Evolutionary conservation across 2,329 filamentous ascomycete genomes (phyloP).

Genomic region (Paecilomyces variotii): DNA sequence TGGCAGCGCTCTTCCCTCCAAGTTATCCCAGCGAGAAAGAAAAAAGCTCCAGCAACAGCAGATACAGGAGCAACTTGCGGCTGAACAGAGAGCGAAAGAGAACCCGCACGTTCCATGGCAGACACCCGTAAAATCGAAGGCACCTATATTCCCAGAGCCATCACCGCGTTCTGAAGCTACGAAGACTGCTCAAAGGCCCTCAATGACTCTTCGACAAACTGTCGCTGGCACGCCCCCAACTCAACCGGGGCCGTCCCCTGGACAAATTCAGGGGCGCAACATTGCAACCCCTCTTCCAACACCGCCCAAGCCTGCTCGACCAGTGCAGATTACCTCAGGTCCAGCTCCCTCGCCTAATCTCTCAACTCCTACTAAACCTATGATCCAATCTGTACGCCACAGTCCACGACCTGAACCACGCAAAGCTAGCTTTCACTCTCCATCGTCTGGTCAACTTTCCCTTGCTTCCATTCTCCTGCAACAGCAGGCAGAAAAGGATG

Average conservation of each 20-base stretch:
- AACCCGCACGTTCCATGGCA: slow-evolving; percentile 56
- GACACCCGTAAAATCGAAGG: slow-evolving; percentile 22
- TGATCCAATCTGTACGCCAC: slow-evolving; percentile 41
- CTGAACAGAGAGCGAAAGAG: slow-evolving; percentile 28
- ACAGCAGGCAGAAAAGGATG: slow-evolving; percentile 76
- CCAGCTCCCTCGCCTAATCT: slow-evolving; percentile 15
- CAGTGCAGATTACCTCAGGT: slow-evolving; percentile 43
- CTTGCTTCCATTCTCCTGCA: slow-evolving; percentile 84
- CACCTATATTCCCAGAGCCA: slow-evolving; percentile 23
- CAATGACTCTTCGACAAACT: slow-evolving; percentile 56
- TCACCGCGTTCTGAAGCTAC: slow-evolving; percentile 7
- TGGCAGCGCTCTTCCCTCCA: slow-evolving; percentile 40
- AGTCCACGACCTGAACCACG: slow-evolving; percentile 35
- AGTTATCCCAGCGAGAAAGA: slow-evolving; percentile 84
- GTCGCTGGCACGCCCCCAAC: slow-evolving; percentile 39
- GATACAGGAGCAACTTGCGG: slow-evolving; percentile 33
- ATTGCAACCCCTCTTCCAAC: slow-evolving; percentile 26
- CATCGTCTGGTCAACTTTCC: slow-evolving; percentile 60
- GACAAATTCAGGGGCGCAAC: slow-evolving; percentile 15
- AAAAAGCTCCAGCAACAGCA: slow-evolving; percentile 73
- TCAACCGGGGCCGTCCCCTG: slow-evolving; percentile 3
- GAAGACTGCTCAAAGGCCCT: slow-evolving; percentile 31
- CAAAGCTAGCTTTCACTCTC: slow-evolving; percentile 31
- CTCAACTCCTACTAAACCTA: slow-evolving; percentile 16
- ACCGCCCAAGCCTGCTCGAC: slow-evolving; percentile 20